These are phyloP conservation scores for Coccomyxa sp. DNA, from an alignment of 139 green algal species.

Conservation along the genomic window DNA sequence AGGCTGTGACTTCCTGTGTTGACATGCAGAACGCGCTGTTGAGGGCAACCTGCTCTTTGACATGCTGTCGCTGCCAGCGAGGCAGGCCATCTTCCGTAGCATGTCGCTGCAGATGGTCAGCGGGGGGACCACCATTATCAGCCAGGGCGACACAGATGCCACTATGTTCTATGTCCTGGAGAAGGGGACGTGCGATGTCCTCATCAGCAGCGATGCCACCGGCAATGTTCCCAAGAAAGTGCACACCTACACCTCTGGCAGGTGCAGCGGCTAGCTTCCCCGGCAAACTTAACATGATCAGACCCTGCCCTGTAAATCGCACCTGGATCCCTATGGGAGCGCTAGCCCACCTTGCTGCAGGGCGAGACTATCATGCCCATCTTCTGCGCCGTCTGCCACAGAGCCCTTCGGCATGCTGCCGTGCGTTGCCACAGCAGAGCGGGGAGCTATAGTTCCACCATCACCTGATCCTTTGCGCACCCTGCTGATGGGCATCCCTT, in stretches of 20 bases:
- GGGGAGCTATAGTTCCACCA: no score
- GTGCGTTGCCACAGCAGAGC: no score
- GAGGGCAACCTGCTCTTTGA: conserved; percentile 74
- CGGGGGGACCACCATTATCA: conserved; percentile 66
- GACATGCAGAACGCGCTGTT: conserved; percentile 52
- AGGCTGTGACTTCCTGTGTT: background rate
- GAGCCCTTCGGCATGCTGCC: no score
- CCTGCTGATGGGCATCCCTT: no score
- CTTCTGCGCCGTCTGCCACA: no score
- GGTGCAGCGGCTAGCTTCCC: background rate
- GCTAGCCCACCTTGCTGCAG: no score
- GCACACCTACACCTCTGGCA: conserved; percentile 36
- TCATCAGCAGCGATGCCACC: conserved; percentile 17
- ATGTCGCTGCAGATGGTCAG: conserved; percentile 53
- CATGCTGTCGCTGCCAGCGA: conserved; percentile 47
- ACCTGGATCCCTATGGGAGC: no score
- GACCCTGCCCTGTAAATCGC: no score
- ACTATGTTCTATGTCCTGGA: conserved; percentile 66
- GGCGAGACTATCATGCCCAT: no score
- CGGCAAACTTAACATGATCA: background rate
- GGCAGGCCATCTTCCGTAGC: conserved; percentile 71
- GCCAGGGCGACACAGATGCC: conserved; percentile 50
- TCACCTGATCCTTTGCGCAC: no score
- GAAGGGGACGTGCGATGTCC: conserved; percentile 49
- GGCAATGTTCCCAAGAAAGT: conserved; percentile 18